Evolutionary conservation across 2,329 filamentous ascomycete species (phyloP), one percentile per base, ranked within the genome.

Genomic region (Paracoccidioides brasiliensis): DNA sequence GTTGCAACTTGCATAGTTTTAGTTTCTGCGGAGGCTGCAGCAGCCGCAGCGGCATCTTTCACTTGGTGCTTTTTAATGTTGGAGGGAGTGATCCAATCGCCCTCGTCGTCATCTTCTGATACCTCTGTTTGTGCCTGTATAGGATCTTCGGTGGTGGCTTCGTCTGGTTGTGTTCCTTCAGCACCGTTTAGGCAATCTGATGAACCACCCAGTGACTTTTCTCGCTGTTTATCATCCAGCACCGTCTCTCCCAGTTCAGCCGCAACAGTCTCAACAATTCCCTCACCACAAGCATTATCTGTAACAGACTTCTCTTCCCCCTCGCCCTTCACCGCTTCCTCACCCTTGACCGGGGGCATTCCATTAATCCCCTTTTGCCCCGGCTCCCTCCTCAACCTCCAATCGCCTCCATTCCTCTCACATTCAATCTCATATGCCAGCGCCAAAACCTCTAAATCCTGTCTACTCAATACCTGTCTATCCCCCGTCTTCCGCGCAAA

Each of bases 361-460:
- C 87, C 87, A 67, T 91, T 91, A 55, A 90, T 67, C 0, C 79
- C 70, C 69, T 90, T 90, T 69, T 95, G 90, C 0, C 84, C 86
- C 0, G 91, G 91, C 3, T 80, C 79, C 56, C 80, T 87, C 59
- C 90, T 79, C 69, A 96, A 66, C 57, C 90, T 80, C 86, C 88
- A 95, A 67, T 95, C 84, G 1, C 90, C 90, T n/a, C 84, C 82
- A 67, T 95, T 94, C 57, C 84, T 78, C 74, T 97, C 90, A 64
- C 88, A 86, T 64, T 97, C 91, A n/a, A 97, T 69, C 69, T 98
- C 93, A 69, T 97, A 97, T 0, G 89, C 86, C 55, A 98, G 75
- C 7, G 91, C 93, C 65, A 97, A 76, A 43, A 98, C 80, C 62
- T 94, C 86, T 58, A 97, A 76, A 82, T 98, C 93, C 1, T 90